Conservation (phyloP, 1,284 basidiomycete species). For the Ceratorhiza oryzae-sativae region DNA sequence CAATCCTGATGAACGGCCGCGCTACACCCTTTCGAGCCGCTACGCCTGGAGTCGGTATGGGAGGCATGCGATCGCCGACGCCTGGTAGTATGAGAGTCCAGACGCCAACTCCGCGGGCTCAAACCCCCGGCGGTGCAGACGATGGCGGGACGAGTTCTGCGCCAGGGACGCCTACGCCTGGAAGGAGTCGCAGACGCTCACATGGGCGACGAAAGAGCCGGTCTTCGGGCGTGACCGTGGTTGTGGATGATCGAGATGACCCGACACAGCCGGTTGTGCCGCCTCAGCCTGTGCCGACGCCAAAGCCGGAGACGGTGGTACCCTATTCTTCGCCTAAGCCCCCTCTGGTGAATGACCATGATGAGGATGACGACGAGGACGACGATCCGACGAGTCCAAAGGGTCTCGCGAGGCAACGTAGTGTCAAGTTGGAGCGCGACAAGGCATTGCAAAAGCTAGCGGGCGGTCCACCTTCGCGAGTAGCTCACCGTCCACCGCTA, state of each 20-base stretch:
- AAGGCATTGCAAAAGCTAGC: conserved; percentile 27
- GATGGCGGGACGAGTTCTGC: conserved; percentile 14
- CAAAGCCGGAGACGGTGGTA: conserved; percentile 7
- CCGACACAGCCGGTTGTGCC: conserved; percentile 13
- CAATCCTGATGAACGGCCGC: conserved; percentile 45
- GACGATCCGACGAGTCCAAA: conserved; percentile 4
- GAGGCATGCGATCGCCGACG: conserved; percentile 8
- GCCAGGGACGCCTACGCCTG: conserved; percentile 18
- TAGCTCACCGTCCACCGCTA: conserved; percentile 53
- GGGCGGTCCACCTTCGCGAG: conserved; percentile 14
- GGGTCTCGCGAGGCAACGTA: conserved; percentile 20
- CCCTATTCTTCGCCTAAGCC: background rate
- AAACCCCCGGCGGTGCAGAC: conserved; percentile 8
- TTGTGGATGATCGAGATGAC: conserved; percentile 44
- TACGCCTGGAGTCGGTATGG: conserved; percentile 6
- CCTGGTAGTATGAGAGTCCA: background rate
- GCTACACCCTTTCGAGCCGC: conserved; percentile 13
- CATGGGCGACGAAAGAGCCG: conserved; percentile 32
- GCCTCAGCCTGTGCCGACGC: background rate
- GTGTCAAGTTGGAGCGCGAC: conserved; percentile 24
- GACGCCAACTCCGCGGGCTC: background rate
- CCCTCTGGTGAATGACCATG: conserved; percentile 10
- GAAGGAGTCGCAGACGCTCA: conserved; percentile 17
- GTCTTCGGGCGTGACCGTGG: background rate
- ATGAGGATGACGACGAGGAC: conserved; percentile 29